A percentile compares a stretch with the other conserved stretches of the same genome.
These are phyloP conservation scores for Hyaloperonospora brassicae DNA, from an alignment of 352 stramenopile genomes.

Conservation along the genomic window DNA sequence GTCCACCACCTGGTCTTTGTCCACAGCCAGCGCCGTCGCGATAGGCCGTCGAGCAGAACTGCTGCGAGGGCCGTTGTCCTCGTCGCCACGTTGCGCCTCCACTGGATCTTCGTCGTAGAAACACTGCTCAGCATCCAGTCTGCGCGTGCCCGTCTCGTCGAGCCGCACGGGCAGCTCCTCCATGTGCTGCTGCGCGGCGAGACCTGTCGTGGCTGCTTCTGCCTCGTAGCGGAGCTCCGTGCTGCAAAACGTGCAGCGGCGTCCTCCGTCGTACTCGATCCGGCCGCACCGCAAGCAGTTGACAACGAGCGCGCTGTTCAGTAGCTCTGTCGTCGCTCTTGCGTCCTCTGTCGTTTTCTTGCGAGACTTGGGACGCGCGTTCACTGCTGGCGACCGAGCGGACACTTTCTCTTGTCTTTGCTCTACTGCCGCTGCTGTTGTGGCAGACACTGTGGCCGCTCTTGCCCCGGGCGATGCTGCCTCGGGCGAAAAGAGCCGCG, in stretches of 20 bases:
- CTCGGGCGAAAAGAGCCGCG: slow-evolving; percentile 31
- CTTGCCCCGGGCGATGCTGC: slow-evolving; percentile 1
- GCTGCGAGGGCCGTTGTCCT: slow-evolving; percentile 1
- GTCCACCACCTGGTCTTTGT: slow-evolving; percentile 36
- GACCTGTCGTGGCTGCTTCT: slow-evolving; percentile 25
- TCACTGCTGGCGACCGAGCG: slow-evolving; percentile 26
- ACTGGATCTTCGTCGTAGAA: slow-evolving; percentile 28
- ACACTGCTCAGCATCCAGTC: slow-evolving; percentile 40
- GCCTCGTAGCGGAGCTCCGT: slow-evolving; percentile 49
- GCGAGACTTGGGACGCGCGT: slow-evolving; percentile 40
- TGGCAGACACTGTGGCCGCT: neutral
- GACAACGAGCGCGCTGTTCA: slow-evolving; percentile 53
- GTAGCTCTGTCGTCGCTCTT: slow-evolving; percentile 8
- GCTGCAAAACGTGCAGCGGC: slow-evolving; percentile 49
- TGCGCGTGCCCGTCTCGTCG: slow-evolving; percentile 41
- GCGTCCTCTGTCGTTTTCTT: slow-evolving; percentile 35
- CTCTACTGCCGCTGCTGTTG: neutral
- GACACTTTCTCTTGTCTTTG: slow-evolving; percentile 32
- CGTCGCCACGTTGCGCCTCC: slow-evolving; percentile 6
- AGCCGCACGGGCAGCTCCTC: slow-evolving; percentile 39
- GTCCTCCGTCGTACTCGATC: slow-evolving; percentile 56
- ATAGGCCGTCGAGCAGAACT: slow-evolving; percentile 21
- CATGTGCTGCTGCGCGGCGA: slow-evolving; percentile 40
- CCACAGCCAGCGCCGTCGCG: slow-evolving; percentile 40
- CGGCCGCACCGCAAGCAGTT: slow-evolving; percentile 63